phyloP scores from a whole-genome alignment of 306 rosid genomes.

The Castanopsis chinensis region DNA sequence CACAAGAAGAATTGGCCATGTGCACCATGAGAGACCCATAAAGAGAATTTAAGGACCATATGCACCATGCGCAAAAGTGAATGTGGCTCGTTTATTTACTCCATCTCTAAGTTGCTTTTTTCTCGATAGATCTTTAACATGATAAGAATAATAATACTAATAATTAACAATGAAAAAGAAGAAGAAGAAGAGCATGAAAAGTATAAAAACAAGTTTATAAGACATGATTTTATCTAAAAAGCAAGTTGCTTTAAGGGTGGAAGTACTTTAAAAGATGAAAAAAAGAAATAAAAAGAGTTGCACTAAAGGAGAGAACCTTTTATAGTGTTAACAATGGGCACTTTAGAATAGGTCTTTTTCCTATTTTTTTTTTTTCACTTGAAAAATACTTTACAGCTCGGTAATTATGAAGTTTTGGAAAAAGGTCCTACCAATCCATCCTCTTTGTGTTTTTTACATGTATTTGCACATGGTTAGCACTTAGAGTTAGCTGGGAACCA shows the following conservation, averaged over 20 bases:
- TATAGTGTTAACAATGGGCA: background rate
- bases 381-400: constrained; percentile 26
- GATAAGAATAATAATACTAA: background rate
- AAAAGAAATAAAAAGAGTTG: constrained; percentile 7
- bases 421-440: background rate
- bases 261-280: constrained; percentile 6
- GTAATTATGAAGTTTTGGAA: constrained; percentile 19
- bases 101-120: background rate
- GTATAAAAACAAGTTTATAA: constrained; percentile 3
- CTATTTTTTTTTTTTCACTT: background rate
- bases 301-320: constrained; percentile 37
- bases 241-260: constrained; percentile 21
- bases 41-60: background rate
- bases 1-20: no score
- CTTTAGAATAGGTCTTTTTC: constrained; percentile 6
- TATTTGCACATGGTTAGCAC: constrained; percentile 29
- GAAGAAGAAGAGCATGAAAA: background rate
- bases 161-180: background rate
- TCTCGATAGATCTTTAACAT: background rate
- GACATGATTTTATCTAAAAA: background rate
- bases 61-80: background rate
- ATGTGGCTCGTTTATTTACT: background rate
- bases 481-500: constrained; percentile 14
- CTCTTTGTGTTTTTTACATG: background rate
- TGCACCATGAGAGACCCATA: background rate